phyloP scores from a whole-genome alignment of 2,329 filamentous ascomycete species.

The Penicillium vulpinum region DNA sequence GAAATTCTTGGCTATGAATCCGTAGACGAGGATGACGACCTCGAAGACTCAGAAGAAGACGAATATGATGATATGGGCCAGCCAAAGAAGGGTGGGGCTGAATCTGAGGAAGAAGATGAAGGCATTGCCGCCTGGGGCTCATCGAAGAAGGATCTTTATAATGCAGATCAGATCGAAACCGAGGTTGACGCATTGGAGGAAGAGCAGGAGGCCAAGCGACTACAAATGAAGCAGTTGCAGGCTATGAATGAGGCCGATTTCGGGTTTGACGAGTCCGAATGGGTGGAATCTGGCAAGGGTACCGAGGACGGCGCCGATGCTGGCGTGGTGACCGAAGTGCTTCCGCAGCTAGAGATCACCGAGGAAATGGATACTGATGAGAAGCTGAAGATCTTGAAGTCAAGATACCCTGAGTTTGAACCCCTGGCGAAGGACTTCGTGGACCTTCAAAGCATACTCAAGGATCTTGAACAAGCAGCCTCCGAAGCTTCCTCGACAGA shows the following conservation, averaged over 20 bases:
- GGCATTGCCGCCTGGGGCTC: slow-evolving; percentile 78
- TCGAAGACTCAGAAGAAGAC: slow-evolving; percentile 45
- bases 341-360: slow-evolving; percentile 79
- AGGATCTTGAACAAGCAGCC: slow-evolving; percentile 60
- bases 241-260: slow-evolving; percentile 92
- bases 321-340: slow-evolving; percentile 76
- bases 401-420: slow-evolving; percentile 89
- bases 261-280: slow-evolving; percentile 86
- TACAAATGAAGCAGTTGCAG: slow-evolving; percentile 88
- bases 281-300: slow-evolving; percentile 61
- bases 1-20: slow-evolving; percentile 58
- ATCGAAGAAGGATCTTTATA: slow-evolving; percentile 87
- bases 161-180: slow-evolving; percentile 74
- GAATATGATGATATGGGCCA: slow-evolving; percentile 31
- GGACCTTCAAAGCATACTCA: slow-evolving; percentile 63
- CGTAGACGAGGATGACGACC: slow-evolving; percentile 28
- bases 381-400: slow-evolving; percentile 70
- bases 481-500: slow-evolving; percentile 53
- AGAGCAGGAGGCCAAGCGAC: slow-evolving; percentile 80
- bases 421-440: slow-evolving; percentile 78
- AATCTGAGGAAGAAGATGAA: slow-evolving; percentile 50
- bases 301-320: slow-evolving; percentile 47
- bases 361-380: slow-evolving; percentile 76
- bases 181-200: slow-evolving; percentile 81
- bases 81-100: slow-evolving; percentile 21